Evolutionary conservation across 2,329 filamentous ascomycete species (phyloP), one percentile per base, ranked within the genome.

Genomic region (Claviceps maximensis): DNA sequence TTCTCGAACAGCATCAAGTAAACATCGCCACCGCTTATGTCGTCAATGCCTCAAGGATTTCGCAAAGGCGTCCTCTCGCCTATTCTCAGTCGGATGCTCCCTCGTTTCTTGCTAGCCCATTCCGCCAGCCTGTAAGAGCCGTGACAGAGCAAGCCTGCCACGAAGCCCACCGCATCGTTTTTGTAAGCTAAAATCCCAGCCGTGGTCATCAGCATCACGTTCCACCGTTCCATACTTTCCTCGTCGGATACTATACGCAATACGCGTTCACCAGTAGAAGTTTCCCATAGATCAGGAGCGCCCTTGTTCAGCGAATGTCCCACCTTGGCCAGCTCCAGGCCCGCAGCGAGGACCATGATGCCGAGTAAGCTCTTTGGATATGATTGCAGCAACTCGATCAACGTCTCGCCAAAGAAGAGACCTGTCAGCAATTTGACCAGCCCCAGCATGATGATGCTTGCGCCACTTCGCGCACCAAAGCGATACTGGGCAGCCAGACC

Each of bases 401-500:
- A 77, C 0, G 80, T 81, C 49, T 85, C 79, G 0, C 88, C 87
- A 47, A 89, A 85, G 31, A 88, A 62, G 0, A 95, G 64, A 0
- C 91, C 91, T 0, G 96, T 72, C 0, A 84, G 5, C 5, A 95
- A 67, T 67, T 96, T 96, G 56, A 86, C 69, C 0, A 79, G 47
- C 0, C 91, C 91, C 0, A 97, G 78, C 25, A 95, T 65, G 51
- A 96, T 80, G 56, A 96, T 78, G 60, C 85, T 89, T 0, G 88
- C 82, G 10, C 91, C 91, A 55, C 87, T 94, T 48, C 91, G 83
- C 4, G 91, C 90, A 0, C 91, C 91, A 60, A 97, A 97, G 4
- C 89, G 82, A 66, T 89, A 88, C 65, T 97, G 91, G 0, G 86
- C 93, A 5, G 93, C 93, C 0, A 97, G 74, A 0, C 91, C 91